A percentile compares a stretch with the other conserved stretches of the same genome.
These are phyloP conservation scores for Paracoccidioides brasiliensis DNA, from an alignment of 2,329 filamentous ascomycete genomes.

Conservation along the genomic window DNA sequence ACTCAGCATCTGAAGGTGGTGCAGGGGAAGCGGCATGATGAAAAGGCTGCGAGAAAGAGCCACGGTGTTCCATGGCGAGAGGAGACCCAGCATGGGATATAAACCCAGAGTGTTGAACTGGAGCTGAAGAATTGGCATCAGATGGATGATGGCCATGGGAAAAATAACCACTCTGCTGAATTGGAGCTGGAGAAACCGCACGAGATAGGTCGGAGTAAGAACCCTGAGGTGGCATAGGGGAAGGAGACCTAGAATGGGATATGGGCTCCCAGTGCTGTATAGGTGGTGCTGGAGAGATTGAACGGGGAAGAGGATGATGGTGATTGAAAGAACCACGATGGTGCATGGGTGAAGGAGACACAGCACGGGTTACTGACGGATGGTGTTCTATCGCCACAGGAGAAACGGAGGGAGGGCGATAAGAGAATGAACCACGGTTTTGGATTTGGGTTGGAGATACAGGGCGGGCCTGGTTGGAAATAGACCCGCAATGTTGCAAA, in stretches of 20 bases:
- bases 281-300: not conserved
- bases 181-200: not conserved
- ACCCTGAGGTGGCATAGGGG: not conserved
- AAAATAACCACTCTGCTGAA: conserved; percentile 6
- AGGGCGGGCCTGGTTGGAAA: not conserved
- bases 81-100: not conserved
- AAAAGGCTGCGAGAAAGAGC: conserved; percentile 3
- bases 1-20: conserved; percentile 19
- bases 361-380: not conserved
- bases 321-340: conserved; percentile 3
- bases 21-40: not conserved
- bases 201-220: not conserved
- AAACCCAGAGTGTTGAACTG: not conserved
- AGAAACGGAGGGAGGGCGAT: not conserved
- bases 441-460: not conserved
- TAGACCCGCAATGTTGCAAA: not conserved
- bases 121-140: not conserved
- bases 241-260: not conserved
- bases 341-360: not conserved
- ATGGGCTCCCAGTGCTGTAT: too few species aligned
- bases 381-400: not conserved
- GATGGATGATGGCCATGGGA: conserved; percentile 3
- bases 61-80: not conserved
- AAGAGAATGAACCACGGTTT: too few species aligned
- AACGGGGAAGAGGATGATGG: not conserved